These are phyloP conservation scores for Ascochyta lentis DNA, from an alignment of 2,329 filamentous ascomycete species.

Conservation along the genomic window DNA sequence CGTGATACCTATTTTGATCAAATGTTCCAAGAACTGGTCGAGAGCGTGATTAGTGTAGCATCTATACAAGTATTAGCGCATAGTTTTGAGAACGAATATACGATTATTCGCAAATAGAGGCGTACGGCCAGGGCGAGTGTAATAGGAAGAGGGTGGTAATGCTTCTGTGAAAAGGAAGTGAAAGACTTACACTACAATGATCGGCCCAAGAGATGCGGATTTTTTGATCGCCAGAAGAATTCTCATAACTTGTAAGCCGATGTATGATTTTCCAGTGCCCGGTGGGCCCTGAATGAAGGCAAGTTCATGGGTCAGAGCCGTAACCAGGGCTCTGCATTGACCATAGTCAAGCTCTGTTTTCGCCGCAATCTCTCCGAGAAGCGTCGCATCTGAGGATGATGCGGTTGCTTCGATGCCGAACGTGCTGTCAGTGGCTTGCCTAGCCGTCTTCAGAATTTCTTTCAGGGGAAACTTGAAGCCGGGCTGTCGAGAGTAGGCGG, in stretches of 20 bases:
- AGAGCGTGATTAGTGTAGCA: conserved; percentile 63
- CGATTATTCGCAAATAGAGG: no score
- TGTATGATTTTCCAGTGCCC: conserved; percentile 72
- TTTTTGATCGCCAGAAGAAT: conserved; percentile 57
- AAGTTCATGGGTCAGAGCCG: conserved; percentile 60
- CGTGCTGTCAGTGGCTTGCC: not conserved
- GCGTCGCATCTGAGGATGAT: conserved; percentile 21
- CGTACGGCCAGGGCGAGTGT: no score
- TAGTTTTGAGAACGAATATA: no score
- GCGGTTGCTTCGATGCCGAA: conserved; percentile 20
- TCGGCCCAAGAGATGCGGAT: conserved; percentile 51
- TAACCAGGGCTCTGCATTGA: conserved; percentile 60
- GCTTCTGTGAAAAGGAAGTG: not conserved
- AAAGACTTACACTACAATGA: conserved; percentile 48
- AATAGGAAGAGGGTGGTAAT: no score
- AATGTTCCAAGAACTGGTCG: conserved; percentile 66
- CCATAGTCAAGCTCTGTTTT: conserved; percentile 56
- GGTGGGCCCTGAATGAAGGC: conserved; percentile 74
- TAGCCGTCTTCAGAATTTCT: conserved; percentile 21
- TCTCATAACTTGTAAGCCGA: conserved; percentile 66
- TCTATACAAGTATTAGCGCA: conserved; percentile 2
- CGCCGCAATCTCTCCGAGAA: conserved; percentile 22
- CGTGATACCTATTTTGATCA: conserved; percentile 56
- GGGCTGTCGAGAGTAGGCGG: conserved; percentile 30
- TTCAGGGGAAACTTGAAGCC: conserved; percentile 32